These are phyloP conservation scores for Powellomyces hirtus DNA, from an alignment of 192 early-diverging fungal species.

Conservation along the genomic window DNA sequence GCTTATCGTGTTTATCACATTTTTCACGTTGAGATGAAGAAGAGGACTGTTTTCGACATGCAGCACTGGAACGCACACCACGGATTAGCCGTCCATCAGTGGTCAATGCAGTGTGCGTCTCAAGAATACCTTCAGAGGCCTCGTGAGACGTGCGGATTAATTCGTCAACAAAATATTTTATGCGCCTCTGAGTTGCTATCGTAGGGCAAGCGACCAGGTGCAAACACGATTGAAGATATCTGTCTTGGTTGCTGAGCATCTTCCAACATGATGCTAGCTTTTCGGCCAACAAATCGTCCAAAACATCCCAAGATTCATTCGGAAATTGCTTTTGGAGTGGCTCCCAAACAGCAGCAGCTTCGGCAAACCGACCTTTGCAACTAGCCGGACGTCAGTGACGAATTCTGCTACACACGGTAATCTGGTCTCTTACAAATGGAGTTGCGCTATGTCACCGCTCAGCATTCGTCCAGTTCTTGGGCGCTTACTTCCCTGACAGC, in stretches of 20 bases:
- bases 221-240: slow-evolving; percentile 16
- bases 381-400: no score
- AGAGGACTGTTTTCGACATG: slow-evolving; percentile 2
- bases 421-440: slow-evolving; percentile 67
- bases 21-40: slow-evolving; percentile 48
- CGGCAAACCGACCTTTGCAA: slow-evolving; percentile 59
- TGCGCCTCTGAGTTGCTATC: neutral
- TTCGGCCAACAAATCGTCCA: slow-evolving; percentile 65
- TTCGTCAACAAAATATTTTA: slow-evolving; percentile 6
- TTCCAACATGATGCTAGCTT: slow-evolving; percentile 66
- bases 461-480: slow-evolving; percentile 59
- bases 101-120: neutral
- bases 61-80: neutral
- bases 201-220: neutral
- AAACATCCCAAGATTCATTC: slow-evolving; percentile 59
- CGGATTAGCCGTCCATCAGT: no score
- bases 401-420: neutral
- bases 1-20: slow-evolving; percentile 58
- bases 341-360: slow-evolving; percentile 63
- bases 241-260: slow-evolving; percentile 29
- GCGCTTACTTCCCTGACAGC: slow-evolving; percentile 67
- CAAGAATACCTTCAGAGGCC: neutral
- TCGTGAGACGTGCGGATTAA: neutral
- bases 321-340: slow-evolving; percentile 56
- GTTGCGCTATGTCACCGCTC: slow-evolving; percentile 72